phyloP scores from a whole-genome alignment of 768 basidiomycete genomes.

The Termitomyces titanicus region DNA sequence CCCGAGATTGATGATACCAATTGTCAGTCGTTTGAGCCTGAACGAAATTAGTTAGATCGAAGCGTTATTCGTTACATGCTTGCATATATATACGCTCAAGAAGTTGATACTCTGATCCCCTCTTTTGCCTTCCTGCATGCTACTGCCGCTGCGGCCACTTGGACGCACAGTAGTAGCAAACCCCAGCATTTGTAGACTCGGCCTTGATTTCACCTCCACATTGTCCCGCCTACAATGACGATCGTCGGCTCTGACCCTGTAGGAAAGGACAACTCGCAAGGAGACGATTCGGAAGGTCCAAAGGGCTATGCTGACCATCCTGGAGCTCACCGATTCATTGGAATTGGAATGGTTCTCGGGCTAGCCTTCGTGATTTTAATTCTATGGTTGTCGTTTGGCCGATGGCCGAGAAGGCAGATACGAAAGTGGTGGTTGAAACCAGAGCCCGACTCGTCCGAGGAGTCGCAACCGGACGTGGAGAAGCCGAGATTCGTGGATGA shows the following conservation, averaged over 20 bases:
- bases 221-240: constrained; percentile 20
- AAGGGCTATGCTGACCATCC: constrained; percentile 21
- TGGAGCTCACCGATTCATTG: constrained; percentile 41
- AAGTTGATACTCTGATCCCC: constrained; percentile 6
- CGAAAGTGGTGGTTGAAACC: constrained; percentile 7
- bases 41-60: constrained; percentile 22
- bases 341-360: constrained; percentile 37
- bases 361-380: constrained; percentile 29
- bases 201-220: constrained; percentile 5
- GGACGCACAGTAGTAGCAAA: neutral
- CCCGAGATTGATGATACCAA: constrained; percentile 22
- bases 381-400: constrained; percentile 34
- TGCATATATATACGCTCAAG: constrained; percentile 6
- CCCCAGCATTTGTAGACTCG: neutral
- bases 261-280: constrained; percentile 17
- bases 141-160: neutral
- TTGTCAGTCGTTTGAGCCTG: constrained; percentile 24
- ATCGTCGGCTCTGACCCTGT: constrained; percentile 22
- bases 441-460: constrained; percentile 7
- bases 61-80: constrained; percentile 12
- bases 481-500: constrained; percentile 11
- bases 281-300: constrained; percentile 13
- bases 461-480: neutral
- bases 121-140: constrained; percentile 6
- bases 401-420: constrained; percentile 28